Conservation (phyloP, 148 eudicot genomes). For the Fagopyrum homotropicum region DNA sequence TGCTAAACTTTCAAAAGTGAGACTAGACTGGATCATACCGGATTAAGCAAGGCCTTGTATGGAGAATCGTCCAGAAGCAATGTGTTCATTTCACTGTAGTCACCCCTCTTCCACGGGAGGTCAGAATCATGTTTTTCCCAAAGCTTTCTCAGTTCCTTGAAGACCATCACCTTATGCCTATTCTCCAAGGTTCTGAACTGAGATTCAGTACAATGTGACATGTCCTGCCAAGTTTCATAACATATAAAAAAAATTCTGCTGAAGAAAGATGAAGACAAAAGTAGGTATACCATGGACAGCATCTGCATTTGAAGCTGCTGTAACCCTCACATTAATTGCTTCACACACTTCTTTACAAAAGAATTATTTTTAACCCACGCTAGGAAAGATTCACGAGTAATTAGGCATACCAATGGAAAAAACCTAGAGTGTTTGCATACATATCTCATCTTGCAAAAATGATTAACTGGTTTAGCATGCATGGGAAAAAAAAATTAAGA, state of each 20-base stretch:
- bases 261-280: background rate
- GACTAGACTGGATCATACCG: slow-evolving; percentile 41
- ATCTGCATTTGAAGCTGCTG: background rate
- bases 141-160: slow-evolving; percentile 66
- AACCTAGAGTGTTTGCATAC: background rate
- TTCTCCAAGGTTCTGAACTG: slow-evolving; percentile 74
- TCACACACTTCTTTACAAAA: background rate
- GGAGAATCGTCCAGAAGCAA: slow-evolving; percentile 92
- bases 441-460: background rate
- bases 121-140: slow-evolving; percentile 50
- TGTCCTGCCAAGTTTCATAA: slow-evolving; percentile 43
- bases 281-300: background rate
- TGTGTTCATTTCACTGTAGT: slow-evolving; percentile 70
- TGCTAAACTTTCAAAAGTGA: background rate
- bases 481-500: background rate
- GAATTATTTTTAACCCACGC: background rate
- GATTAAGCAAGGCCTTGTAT: slow-evolving; percentile 91
- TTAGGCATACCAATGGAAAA: background rate
- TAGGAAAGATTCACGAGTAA: background rate
- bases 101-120: slow-evolving; percentile 66
- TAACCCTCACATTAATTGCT: background rate
- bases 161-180: slow-evolving; percentile 69
- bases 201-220: slow-evolving; percentile 65
- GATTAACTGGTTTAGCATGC: background rate
- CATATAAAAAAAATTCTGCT: background rate